Conservation (phyloP, 345 rosid species). For the Aurinia saxatilis region DNA sequence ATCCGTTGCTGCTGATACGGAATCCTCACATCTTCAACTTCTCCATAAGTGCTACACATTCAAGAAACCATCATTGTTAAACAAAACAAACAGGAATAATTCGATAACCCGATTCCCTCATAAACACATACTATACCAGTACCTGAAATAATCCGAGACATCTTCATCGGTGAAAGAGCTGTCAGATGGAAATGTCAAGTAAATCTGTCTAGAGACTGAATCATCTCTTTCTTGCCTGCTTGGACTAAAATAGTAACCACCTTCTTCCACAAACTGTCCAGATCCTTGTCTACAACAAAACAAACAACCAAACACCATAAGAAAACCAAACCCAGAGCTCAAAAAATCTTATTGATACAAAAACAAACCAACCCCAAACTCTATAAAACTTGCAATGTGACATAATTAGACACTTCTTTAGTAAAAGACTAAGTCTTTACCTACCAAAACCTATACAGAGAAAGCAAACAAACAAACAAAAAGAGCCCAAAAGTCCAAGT, state of each 20-base stretch:
- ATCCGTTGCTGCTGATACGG: conserved; percentile 87
- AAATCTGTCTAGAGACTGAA: conserved; percentile 66
- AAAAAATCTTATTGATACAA: background rate
- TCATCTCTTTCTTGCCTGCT: conserved; percentile 16
- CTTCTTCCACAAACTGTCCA: conserved; percentile 10
- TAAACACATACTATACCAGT: background rate
- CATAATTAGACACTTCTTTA: background rate
- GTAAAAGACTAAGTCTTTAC: conserved; percentile 3
- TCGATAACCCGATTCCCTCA: background rate
- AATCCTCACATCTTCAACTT: conserved; percentile 88
- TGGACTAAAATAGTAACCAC: background rate
- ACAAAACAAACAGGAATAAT: conserved; percentile 5
- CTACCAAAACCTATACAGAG: background rate
- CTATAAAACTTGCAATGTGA: background rate
- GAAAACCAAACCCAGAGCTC: background rate
- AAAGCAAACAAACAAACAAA: background rate
- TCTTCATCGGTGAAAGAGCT: conserved; percentile 85
- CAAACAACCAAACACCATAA: background rate
- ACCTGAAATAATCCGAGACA: conserved; percentile 85
- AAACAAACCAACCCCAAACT: background rate
- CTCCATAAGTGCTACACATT: conserved; percentile 61
- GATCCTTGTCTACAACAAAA: conserved; percentile 3
- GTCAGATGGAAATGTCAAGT: conserved; percentile 88
- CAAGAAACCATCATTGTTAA: background rate
- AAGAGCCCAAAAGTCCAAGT: background rate